Percentiles rank a stretch among this genome's conserved stretches.
phyloP scores from a whole-genome alignment of 176 grass and related monocot species.

The Cymbopogon citratus region DNA sequence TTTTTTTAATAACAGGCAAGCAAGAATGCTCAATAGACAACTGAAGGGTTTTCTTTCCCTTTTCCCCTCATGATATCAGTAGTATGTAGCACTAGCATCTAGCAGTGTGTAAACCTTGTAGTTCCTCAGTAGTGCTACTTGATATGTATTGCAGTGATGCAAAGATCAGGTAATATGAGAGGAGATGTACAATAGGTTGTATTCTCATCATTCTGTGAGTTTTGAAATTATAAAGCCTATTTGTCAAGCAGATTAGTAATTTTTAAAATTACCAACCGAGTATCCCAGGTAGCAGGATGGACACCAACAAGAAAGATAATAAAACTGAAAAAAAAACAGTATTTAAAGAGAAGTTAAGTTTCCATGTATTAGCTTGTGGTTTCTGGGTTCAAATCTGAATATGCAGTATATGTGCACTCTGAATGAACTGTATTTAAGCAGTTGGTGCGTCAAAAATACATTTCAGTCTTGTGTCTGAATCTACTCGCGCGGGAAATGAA shows the following conservation, averaged over 20 bases:
- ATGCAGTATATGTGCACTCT: background rate
- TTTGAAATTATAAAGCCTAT: background rate
- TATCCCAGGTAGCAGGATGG: background rate
- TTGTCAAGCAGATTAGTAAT: background rate
- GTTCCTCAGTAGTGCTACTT: slow-evolving; percentile 12
- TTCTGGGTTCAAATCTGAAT: background rate
- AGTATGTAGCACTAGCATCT: background rate
- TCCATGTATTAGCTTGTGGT: background rate
- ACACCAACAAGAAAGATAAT: background rate
- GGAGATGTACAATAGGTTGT: background rate
- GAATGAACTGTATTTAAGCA: background rate
- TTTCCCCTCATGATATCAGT: background rate
- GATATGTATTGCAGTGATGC: slow-evolving; percentile 5
- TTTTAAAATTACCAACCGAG: background rate
- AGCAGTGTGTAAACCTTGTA: background rate
- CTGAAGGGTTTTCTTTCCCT: background rate
- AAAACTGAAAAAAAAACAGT: background rate
- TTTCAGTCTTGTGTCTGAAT: background rate
- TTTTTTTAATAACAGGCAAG: background rate
- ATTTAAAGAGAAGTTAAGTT: background rate
- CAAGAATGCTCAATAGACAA: slow-evolving; percentile 2
- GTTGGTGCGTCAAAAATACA: background rate
- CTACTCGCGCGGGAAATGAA: background rate
- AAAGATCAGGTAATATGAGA: background rate
- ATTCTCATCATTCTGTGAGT: background rate